Evolutionary conservation across 441 rosid genomes (phyloP), one percentile per base, ranked within the genome.

Genomic region (Gossypium gossypioides): DNA sequence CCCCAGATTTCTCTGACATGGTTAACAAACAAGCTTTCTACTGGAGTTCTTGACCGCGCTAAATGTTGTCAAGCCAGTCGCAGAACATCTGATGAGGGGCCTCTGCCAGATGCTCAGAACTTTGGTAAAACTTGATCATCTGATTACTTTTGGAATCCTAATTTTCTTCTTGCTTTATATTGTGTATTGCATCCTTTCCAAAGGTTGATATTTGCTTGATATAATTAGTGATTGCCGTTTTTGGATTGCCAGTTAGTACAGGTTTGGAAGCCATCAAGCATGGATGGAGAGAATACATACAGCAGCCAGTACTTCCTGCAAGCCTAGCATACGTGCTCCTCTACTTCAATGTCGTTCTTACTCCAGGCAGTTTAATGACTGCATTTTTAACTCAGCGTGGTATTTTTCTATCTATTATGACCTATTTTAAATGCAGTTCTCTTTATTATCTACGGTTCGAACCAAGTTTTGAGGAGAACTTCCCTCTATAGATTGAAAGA

Each of bases 301-400:
- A 91, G 64, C 96, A 90, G 77, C 98, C 95, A 0, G 96, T 89
- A 77, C 95, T 93, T 72, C 97, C 97, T 24, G 98, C 98, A 73
- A 91, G 98, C 85, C 91, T 91, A 13, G 97, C 97, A 64, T 89
- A 75, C 66, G 98, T 91, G 73, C 90, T 93, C 61, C 90, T 93
- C 71, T 89, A 66, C 86, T 90, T 91, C 80, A 93, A 93, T 78
- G 88, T 90, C 61, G 90, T 88, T 74, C 97, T 93, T 56, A 83
- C 91, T 72, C 96, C 98, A 3, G 88, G 96, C 78, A 90, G 97
- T 74, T 81, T 93, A 83, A 93, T 93, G 98, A 93, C 97, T 4
- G 97, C 97, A 40, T 93, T 93, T 84, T 83, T 93, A 76, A 93
- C 92, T 1, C 95, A 93, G 73, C 87, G 86, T 0, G 91, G 97